Base-by-base conservation (phyloP, 106 monocot species). In the Posidonia australis region DNA sequence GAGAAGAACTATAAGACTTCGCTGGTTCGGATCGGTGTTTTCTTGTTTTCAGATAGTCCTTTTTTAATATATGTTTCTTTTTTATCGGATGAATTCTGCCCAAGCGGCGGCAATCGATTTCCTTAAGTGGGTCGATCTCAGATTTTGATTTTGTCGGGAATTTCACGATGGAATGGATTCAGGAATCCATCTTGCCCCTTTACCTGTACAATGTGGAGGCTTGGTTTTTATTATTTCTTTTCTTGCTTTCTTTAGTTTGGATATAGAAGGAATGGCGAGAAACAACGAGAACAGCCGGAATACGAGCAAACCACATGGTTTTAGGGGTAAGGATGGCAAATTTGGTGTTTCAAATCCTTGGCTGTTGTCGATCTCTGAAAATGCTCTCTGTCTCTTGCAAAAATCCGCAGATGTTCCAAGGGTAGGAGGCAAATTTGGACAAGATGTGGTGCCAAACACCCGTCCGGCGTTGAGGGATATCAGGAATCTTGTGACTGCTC, bases 391-490 rank as follows among this genome's bases (percentile, higher is more conserved):
- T 47, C 22, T 12, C 21, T 52, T 58, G 42, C 19, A 29, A 44
- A 42, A 44, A 3, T 67, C 19, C 23, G 9, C 22, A 65, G 73
- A 28, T 51, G 26, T 41, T 25, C 41, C 60, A 54, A 68, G 13
- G 31, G 53, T 43, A 36, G 36, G 36, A 36, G 7, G 36, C 36
- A 36, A 36, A 36, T 36, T 4, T 36, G 36, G 36, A 7, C 36
- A 36, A 51, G 83, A 74, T 22, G 85, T 64, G 63, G 83, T 66
- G 63, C 66, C 46, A 17, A 73, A 54, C 79, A 74, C 79, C 66
- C 86, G 94, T 32, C 72, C 83, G 67, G 84, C 94, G 0, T 55
- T 94, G 76, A 76, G 79, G 60, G 90, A 94, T 22, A 86, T 94
- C 30, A 76, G 54, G 64, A 93, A 93, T 72, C 36, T 89, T 32